phyloP scores from a whole-genome alignment of 345 rosid species.

The Salix exigua region DNA sequence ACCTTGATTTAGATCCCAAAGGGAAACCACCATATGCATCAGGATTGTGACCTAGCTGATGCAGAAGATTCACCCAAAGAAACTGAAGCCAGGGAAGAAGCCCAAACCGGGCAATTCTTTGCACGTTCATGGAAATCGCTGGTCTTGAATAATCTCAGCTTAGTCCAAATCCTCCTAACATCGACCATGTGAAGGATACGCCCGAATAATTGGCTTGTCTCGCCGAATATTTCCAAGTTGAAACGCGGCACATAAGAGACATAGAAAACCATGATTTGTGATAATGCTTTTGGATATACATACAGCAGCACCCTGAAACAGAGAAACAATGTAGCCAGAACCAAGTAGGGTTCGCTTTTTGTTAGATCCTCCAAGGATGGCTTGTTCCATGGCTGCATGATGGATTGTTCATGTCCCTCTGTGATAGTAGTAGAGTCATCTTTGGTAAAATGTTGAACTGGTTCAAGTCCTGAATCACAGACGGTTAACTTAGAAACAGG shows the following conservation, averaged over 20 bases:
- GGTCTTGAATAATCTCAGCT: conserved; percentile 61
- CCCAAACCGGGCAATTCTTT: conserved; percentile 80
- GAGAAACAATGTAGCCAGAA: conserved; percentile 47
- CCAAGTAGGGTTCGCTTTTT: conserved; percentile 59
- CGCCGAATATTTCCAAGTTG: conserved; percentile 82
- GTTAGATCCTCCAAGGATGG: conserved; percentile 38
- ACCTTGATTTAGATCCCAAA: not conserved
- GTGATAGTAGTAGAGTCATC: conserved; percentile 25
- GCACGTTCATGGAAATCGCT: conserved; percentile 76
- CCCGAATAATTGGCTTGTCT: conserved; percentile 67
- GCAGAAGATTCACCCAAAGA: conserved; percentile 74
- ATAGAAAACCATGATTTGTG: conserved; percentile 59
- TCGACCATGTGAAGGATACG: conserved; percentile 67
- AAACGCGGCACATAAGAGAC: conserved; percentile 51
- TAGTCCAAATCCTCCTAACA: conserved; percentile 80
- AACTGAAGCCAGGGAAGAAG: conserved; percentile 85
- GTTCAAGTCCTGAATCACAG: conserved; percentile 52
- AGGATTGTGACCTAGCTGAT: conserved; percentile 39
- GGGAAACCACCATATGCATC: not conserved
- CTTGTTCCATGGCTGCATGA: conserved; percentile 33
- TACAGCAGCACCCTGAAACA: conserved; percentile 44
- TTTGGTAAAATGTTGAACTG: conserved; percentile 47
- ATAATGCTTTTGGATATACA: conserved; percentile 41
- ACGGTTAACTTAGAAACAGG: not conserved
- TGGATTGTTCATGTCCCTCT: conserved; percentile 16